These are phyloP conservation scores for Bruguiera parviflora DNA, from an alignment of 345 rosid genomes.

Conservation along the genomic window DNA sequence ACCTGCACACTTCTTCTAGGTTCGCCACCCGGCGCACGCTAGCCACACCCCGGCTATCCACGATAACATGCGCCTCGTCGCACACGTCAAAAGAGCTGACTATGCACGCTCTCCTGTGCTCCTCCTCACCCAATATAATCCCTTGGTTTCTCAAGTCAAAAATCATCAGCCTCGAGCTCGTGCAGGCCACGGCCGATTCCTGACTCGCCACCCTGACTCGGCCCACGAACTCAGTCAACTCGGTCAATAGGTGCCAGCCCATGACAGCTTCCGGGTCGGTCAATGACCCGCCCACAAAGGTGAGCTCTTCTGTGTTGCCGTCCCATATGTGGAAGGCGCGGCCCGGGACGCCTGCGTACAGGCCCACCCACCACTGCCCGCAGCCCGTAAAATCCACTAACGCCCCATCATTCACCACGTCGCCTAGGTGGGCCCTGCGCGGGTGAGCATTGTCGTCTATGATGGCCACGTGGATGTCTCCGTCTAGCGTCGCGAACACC, in stretches of 20 bases:
- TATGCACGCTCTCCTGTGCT: conserved; percentile 33
- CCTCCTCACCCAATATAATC: conserved; percentile 32
- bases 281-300: conserved; percentile 51
- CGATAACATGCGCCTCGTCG: conserved; percentile 44
- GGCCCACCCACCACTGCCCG: conserved; percentile 85
- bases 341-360: conserved; percentile 72
- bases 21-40: conserved; percentile 50
- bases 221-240: conserved; percentile 56
- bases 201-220: conserved; percentile 54
- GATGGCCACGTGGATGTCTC: conserved; percentile 69
- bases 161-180: conserved; percentile 41
- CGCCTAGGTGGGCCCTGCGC: conserved; percentile 55
- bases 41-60: conserved; percentile 54
- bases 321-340: conserved; percentile 83
- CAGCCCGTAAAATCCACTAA: conserved; percentile 79
- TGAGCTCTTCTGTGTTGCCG: conserved; percentile 40
- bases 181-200: conserved; percentile 71
- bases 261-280: conserved; percentile 65
- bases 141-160: conserved; percentile 60
- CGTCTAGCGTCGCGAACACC: conserved; percentile 68
- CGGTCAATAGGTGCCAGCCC: conserved; percentile 78
- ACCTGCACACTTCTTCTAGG: conserved; percentile 47
- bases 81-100: conserved; percentile 52
- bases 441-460: conserved; percentile 30
- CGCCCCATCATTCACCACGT: conserved; percentile 62